Evolutionary conservation across 768 basidiomycete genomes (phyloP).

Genomic region (Leccinum disarticulatum): DNA sequence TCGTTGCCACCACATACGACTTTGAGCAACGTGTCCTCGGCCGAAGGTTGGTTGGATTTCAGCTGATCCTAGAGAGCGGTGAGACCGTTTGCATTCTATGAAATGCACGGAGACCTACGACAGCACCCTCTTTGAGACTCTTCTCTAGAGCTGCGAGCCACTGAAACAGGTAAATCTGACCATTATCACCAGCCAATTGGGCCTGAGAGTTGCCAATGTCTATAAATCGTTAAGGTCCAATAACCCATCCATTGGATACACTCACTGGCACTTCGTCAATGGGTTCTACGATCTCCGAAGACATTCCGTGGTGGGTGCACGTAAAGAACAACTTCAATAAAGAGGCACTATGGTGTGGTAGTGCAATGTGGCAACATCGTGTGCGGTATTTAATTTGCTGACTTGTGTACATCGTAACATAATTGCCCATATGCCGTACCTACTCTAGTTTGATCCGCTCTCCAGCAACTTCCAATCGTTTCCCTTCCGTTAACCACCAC

Average conservation of each 20-base stretch:
- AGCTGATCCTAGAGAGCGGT: constrained; percentile 53
- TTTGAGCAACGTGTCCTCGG: constrained; percentile 67
- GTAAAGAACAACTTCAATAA: not conserved
- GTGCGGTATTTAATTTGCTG: too few relatives aligned
- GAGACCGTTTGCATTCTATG: not conserved
- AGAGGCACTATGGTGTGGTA: constrained; percentile 5
- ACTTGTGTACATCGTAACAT: not conserved
- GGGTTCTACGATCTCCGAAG: constrained; percentile 28
- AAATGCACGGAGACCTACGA: constrained; percentile 44
- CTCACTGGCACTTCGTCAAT: constrained; percentile 30
- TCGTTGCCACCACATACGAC: constrained; percentile 57
- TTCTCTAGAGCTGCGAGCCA: constrained; percentile 75
- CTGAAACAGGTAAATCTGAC: constrained; percentile 80
- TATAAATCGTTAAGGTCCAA: constrained; percentile 10
- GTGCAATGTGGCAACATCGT: constrained; percentile 6
- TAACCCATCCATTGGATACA: constrained; percentile 1
- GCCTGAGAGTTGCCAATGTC: constrained; percentile 41
- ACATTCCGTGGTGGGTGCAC: constrained; percentile 22
- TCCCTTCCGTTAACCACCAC: constrained; percentile 34
- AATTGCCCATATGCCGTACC: not conserved
- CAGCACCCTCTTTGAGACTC: constrained; percentile 45
- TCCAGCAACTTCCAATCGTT: constrained; percentile 16
- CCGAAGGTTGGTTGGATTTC: constrained; percentile 57
- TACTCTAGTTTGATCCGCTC: constrained; percentile 24
- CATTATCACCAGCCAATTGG: constrained; percentile 69